phyloP scores from a whole-genome alignment of 1,284 basidiomycete genomes.

The Amylostereum areolatum region DNA sequence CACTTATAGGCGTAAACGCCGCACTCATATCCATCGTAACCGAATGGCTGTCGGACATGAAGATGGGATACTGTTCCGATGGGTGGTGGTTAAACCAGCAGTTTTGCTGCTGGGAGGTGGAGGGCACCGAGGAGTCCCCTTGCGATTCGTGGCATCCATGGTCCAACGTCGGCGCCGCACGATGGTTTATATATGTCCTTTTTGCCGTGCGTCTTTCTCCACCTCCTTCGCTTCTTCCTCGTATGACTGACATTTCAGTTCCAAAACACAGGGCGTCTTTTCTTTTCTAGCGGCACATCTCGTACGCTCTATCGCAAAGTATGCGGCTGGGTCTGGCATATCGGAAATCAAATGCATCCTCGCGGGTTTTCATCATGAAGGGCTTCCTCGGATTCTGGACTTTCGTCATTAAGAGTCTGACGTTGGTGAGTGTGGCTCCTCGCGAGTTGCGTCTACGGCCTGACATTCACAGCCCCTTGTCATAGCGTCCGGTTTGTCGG shows the following conservation, averaged over 20 bases:
- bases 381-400: slow-evolving; percentile 90
- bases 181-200: slow-evolving; percentile 84
- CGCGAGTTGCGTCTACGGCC: not conserved
- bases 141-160: slow-evolving; percentile 94
- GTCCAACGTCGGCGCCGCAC: slow-evolving; percentile 70
- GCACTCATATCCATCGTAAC: slow-evolving; percentile 94
- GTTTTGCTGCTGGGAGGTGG: slow-evolving; percentile 97
- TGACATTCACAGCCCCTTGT: slow-evolving; percentile 70
- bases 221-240: slow-evolving; percentile 1
- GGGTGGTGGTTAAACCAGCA: slow-evolving; percentile 99
- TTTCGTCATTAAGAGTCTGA: slow-evolving; percentile 87
- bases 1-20: slow-evolving; percentile 89
- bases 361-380: slow-evolving; percentile 95
- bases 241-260: not conserved
- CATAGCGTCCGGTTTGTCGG: slow-evolving; percentile 96
- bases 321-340: slow-evolving; percentile 97
- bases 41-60: slow-evolving; percentile 97
- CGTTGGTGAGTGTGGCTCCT: slow-evolving; percentile 55
- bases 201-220: slow-evolving; percentile 67
- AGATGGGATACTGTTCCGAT: slow-evolving; percentile 93
- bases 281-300: slow-evolving; percentile 84
- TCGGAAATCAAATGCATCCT: slow-evolving; percentile 99
- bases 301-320: slow-evolving; percentile 85
- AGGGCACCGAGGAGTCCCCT: slow-evolving; percentile 71
- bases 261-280: slow-evolving; percentile 54